These are phyloP conservation scores for Ganoderma sp. DNA, from an alignment of 1,284 basidiomycete species.

Conservation along the genomic window DNA sequence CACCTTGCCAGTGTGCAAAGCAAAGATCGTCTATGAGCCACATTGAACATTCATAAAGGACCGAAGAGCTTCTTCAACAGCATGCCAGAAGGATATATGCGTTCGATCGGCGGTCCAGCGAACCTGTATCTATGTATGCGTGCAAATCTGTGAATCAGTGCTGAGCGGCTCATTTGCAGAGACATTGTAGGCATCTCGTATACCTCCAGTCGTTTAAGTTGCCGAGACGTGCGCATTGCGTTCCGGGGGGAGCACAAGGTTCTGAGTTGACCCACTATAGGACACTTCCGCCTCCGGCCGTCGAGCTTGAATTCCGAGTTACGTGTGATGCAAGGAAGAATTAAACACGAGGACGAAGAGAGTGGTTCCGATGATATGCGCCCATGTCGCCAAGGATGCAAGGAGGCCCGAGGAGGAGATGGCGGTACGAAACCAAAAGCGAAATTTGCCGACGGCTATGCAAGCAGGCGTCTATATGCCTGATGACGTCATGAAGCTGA, in stretches of 20 bases:
- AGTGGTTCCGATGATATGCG: background rate
- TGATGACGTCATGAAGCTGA: background rate
- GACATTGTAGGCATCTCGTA: too few relatives aligned
- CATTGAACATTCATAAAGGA: background rate
- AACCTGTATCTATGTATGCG: too few relatives aligned
- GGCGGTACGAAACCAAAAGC: background rate
- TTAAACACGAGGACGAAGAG: background rate
- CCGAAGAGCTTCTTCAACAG: background rate
- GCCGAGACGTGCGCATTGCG: background rate
- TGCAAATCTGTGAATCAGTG: too few relatives aligned
- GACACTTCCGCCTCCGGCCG: background rate
- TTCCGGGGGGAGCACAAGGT: background rate
- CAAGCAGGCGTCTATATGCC: background rate
- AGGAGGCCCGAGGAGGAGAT: constrained; percentile 1
- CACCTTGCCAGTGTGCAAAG: too few relatives aligned
- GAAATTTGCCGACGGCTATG: background rate
- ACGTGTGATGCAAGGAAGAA: background rate
- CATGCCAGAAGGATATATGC: too few relatives aligned
- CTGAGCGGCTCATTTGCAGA: too few relatives aligned
- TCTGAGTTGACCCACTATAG: background rate
- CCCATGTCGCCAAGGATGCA: constrained; percentile 1
- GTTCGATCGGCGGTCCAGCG: too few relatives aligned
- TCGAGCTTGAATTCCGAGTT: background rate
- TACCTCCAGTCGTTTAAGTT: too few relatives aligned
- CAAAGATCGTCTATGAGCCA: background rate